Base-by-base conservation (phyloP, 2,329 filamentous ascomycete species). In the Aspergillus ochraceoroseus region DNA sequence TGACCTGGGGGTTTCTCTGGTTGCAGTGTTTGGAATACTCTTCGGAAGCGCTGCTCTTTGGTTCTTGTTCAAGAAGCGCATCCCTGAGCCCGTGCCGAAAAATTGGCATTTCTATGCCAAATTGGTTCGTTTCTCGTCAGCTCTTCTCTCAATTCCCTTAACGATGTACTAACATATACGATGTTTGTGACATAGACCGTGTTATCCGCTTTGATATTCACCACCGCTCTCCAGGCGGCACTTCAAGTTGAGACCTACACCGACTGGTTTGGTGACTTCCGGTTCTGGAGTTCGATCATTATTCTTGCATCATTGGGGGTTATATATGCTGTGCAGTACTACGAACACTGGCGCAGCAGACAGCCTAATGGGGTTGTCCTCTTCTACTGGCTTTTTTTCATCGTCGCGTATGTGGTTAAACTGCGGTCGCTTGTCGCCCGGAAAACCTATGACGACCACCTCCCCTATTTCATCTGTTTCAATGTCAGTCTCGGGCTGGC, bases 71-170 rank as follows among this genome's bases (percentile, higher is more conserved):
- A 79, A 74, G 53, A 85, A 79, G 65, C 83, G 80, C 58, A 75
- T 78, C 37, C 72, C 81, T 25, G 74, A 79, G 38, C 76, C 78
- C 0, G 77, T 90, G 12, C 71, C 77, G 50, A 94, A 87, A 73
- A 85, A 94, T 63, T 87, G 85, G 81, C 87, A 92, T 62, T 96
- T 96, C 64, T 95, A 87, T 73, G 71, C 81, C 7, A 98, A 98
- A 68, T 74, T 95, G 77, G 87, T 92, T 72, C 54, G 76, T n/a
- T n/a, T n/a, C n/a, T n/a, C n/a, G n/a, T n/a, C n/a, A n/a, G n/a
- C n/a, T n/a, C n/a, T n/a, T n/a, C n/a, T n/a, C n/a, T n/a, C n/a
- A n/a, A n/a, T n/a, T n/a, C n/a, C n/a, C n/a, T n/a, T n/a, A n/a
- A n/a, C n/a, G n/a, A n/a, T n/a, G n/a, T n/a, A n/a, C n/a, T n/a